phyloP scores from a whole-genome alignment of 139 green algal species.

The Chlorella sorokiniana region DNA sequence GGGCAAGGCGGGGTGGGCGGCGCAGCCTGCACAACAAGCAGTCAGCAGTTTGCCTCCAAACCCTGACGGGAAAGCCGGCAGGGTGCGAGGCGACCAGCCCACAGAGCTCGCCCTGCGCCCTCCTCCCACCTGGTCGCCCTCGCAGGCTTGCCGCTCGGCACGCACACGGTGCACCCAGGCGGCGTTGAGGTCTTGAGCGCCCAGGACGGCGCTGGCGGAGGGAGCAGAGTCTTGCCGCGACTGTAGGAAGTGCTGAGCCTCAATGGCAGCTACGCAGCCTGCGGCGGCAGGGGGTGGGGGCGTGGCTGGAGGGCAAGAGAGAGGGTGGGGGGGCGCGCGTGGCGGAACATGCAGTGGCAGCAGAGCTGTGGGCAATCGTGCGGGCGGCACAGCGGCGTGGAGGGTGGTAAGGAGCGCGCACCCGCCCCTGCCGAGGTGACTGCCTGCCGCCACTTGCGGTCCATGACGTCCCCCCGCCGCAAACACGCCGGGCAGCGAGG shows the following conservation, averaged over 20 bases:
- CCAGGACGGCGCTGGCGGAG: background rate
- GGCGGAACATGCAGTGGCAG: background rate
- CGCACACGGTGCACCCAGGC: slow-evolving; percentile 14
- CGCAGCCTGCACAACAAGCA: too few relatives aligned
- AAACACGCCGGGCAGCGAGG: slow-evolving; percentile 71
- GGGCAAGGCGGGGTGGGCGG: too few relatives aligned
- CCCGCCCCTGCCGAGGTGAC: slow-evolving; percentile 70
- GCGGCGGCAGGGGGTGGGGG: background rate
- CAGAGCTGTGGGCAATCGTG: background rate
- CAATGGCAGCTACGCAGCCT: slow-evolving; percentile 74
- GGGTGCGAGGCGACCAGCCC: too few relatives aligned
- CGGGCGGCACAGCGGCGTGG: background rate
- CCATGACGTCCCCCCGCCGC: slow-evolving; percentile 77
- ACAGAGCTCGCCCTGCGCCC: too few relatives aligned
- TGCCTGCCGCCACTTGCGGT: slow-evolving; percentile 81
- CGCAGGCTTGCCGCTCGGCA: background rate
- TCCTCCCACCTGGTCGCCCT: background rate
- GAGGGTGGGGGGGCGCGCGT: too few relatives aligned
- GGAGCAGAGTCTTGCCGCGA: background rate
- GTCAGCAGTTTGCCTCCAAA: too few relatives aligned
- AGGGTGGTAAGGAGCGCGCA: background rate
- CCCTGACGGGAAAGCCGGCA: too few relatives aligned
- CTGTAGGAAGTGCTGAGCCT: slow-evolving; percentile 67
- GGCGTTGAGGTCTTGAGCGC: slow-evolving; percentile 43
- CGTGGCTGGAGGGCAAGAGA: background rate